Evolutionary conservation across 2,329 filamentous ascomycete genomes (phyloP).

Genomic region (Xylariaceae sp.): DNA sequence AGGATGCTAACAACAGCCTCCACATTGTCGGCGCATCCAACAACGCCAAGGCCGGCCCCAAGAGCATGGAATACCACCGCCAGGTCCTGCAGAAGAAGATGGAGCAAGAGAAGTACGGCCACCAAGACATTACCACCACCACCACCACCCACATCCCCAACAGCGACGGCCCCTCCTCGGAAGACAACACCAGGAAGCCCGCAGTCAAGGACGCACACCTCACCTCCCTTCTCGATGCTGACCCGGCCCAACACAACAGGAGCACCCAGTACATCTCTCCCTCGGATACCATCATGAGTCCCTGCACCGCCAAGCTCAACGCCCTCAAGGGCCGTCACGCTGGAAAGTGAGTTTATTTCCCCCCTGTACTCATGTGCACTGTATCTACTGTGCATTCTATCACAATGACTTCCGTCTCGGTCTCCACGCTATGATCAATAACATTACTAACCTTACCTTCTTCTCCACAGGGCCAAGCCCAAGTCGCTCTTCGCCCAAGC

Average conservation of each 20-base stretch:
- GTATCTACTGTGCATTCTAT: background rate
- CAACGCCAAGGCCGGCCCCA: slow-evolving; percentile 48
- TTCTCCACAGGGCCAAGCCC: slow-evolving; percentile 54
- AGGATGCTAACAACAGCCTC: slow-evolving; percentile 59
- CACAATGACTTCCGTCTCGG: background rate
- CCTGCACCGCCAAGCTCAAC: slow-evolving; percentile 78
- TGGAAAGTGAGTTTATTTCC: slow-evolving; percentile 60
- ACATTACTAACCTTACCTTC: background rate
- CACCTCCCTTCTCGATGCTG: slow-evolving; percentile 24
- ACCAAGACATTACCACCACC: slow-evolving; percentile 9
- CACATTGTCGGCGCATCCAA: slow-evolving; percentile 24
- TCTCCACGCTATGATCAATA: no score
- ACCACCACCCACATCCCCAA: slow-evolving; percentile 2
- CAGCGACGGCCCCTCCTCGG: slow-evolving; percentile 9
- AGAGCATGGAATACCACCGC: slow-evolving; percentile 75
- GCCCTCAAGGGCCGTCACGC: slow-evolving; percentile 78
- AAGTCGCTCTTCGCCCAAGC: slow-evolving; percentile 67
- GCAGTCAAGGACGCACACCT: slow-evolving; percentile 22
- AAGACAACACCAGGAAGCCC: slow-evolving; percentile 13
- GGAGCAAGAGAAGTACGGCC: slow-evolving; percentile 58
- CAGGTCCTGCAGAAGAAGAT: slow-evolving; percentile 73
- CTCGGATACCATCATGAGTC: slow-evolving; percentile 86
- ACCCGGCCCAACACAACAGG: slow-evolving; percentile 23
- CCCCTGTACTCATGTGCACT: no score
- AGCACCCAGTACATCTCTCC: slow-evolving; percentile 68